Conservation (phyloP, 2,329 filamentous ascomycete species). For the Sclerotinia sclerotiorum region DNA sequence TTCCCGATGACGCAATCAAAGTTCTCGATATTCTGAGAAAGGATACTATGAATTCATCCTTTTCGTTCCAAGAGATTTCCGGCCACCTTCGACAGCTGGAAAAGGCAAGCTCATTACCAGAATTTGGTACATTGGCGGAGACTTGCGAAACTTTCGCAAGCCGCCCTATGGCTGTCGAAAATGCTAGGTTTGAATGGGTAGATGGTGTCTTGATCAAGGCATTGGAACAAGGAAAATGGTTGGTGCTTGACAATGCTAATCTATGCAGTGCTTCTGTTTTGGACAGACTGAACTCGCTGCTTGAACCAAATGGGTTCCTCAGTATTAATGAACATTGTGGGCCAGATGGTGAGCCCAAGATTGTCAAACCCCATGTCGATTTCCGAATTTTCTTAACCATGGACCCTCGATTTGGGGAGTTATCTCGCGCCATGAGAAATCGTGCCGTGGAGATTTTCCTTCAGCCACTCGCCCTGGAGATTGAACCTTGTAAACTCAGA, state of each 20-base stretch:
- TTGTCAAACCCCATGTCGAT: constrained; percentile 77
- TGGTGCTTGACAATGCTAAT: constrained; percentile 96
- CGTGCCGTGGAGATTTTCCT: constrained; percentile 88
- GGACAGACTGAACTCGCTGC: constrained; percentile 88
- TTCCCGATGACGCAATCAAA: constrained; percentile 50
- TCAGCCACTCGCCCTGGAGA: constrained; percentile 41
- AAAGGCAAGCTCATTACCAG: constrained; percentile 45
- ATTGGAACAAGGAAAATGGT: constrained; percentile 81
- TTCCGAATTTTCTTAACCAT: constrained; percentile 94
- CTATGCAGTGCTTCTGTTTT: constrained; percentile 93
- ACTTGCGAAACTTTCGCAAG: constrained; percentile 47
- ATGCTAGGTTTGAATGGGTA: constrained; percentile 91
- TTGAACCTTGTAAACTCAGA: background rate
- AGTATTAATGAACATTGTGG: constrained; percentile 93
- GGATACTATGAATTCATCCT: constrained; percentile 24
- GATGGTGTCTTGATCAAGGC: constrained; percentile 91
- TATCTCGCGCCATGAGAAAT: constrained; percentile 96
- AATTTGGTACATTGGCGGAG: constrained; percentile 33
- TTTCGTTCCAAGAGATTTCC: constrained; percentile 37
- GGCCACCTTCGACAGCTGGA: constrained; percentile 38
- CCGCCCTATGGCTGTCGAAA: constrained; percentile 58
- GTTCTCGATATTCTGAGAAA: constrained; percentile 52
- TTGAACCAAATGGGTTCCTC: constrained; percentile 84
- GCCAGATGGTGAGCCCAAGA: constrained; percentile 73
- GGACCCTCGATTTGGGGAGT: constrained; percentile 86